These are phyloP conservation scores for Dovyalis caffra DNA, from an alignment of 345 rosid genomes.

Conservation along the genomic window DNA sequence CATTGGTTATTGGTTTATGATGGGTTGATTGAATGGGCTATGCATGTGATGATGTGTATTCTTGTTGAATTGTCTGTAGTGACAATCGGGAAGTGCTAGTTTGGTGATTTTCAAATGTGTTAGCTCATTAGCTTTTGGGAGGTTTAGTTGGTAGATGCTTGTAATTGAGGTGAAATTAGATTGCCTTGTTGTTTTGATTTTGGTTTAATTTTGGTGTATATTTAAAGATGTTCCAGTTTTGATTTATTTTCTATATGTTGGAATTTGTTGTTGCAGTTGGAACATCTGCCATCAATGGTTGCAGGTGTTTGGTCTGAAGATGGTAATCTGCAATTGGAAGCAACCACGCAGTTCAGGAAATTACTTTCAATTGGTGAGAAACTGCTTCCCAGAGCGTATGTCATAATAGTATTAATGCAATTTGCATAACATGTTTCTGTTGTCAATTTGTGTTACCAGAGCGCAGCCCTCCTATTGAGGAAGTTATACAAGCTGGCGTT, in stretches of 20 bases:
- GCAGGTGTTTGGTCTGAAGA: constrained; percentile 65
- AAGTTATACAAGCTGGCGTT: constrained; percentile 76
- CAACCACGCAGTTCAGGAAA: constrained; percentile 81
- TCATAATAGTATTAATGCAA: neutral
- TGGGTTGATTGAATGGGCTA: neutral
- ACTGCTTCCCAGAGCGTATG: neutral
- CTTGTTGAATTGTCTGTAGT: neutral
- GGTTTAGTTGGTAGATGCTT: neutral
- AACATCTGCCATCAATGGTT: constrained; percentile 73
- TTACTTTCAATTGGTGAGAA: constrained; percentile 69
- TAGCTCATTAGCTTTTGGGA: neutral
- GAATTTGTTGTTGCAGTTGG: constrained; percentile 43
- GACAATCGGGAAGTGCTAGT: neutral
- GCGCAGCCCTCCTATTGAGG: constrained; percentile 85
- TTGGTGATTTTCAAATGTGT: neutral
- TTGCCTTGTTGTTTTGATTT: neutral
- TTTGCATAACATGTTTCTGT: neutral
- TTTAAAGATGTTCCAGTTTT: neutral
- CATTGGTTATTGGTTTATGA: neutral
- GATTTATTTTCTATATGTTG: neutral
- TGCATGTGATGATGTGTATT: neutral
- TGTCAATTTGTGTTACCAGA: constrained; percentile 33
- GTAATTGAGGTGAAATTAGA: neutral
- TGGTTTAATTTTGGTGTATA: neutral
- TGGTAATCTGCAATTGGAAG: constrained; percentile 58